Evolutionary conservation across 805 yeast species (phyloP).

Genomic region (Metschnikowia corniflorae): DNA sequence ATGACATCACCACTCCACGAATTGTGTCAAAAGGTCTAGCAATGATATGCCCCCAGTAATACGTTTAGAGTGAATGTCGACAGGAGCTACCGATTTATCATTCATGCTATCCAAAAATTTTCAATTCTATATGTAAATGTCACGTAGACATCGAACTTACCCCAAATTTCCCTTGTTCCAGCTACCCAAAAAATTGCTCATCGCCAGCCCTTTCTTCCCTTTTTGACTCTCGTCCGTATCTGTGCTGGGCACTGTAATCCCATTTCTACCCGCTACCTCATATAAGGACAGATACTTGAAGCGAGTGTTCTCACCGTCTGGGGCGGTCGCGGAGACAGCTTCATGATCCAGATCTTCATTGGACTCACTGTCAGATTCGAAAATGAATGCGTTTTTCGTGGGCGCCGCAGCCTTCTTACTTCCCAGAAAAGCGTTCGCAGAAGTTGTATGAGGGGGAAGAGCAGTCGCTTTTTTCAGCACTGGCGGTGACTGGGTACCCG

Average conservation of each 20-base stretch:
- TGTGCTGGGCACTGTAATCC: constrained; percentile 30
- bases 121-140: background rate
- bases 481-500: constrained; percentile 17
- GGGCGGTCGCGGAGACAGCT: constrained; percentile 6
- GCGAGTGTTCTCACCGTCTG: constrained; percentile 13
- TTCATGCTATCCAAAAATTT: background rate
- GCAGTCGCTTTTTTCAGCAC: constrained; percentile 37
- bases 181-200: constrained; percentile 19
- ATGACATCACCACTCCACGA: too few species aligned
- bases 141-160: background rate
- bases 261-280: constrained; percentile 49
- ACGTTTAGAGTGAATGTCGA: too few species aligned
- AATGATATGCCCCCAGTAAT: too few species aligned
- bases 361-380: constrained; percentile 36
- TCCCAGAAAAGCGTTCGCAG: constrained; percentile 41
- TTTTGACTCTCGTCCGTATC: constrained; percentile 17
- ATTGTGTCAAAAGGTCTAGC: too few species aligned
- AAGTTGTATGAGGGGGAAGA: constrained; percentile 41
- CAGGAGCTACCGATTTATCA: too few species aligned
- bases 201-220: constrained; percentile 31
- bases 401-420: constrained; percentile 13
- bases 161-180: constrained; percentile 17
- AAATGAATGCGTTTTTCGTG: constrained; percentile 28
- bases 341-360: constrained; percentile 30
- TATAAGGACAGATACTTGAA: constrained; percentile 44